Base-by-base conservation (phyloP, 306 rosid genomes). In the Calophaca sinica region DNA sequence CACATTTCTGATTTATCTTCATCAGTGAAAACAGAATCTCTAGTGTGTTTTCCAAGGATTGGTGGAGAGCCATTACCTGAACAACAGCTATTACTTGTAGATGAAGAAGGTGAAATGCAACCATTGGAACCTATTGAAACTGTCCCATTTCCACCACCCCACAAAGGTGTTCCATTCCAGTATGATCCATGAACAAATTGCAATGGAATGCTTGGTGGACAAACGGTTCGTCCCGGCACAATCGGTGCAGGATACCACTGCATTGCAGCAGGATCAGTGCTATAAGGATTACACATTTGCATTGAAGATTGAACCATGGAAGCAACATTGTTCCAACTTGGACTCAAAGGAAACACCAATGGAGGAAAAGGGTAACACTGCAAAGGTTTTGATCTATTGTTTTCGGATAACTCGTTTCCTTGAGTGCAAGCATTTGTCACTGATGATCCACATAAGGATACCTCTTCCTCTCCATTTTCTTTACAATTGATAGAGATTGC, bases 41-140 rank as follows among this genome's bases (percentile, higher is more conserved):
- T 78, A 0, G 73, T 75, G 77, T 88, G 93, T 78, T 90, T 88
- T 10, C 92, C 96, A 4, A 86, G 76, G 2, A 73, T 79, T 4
- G 86, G 82, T 4, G 87, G 82, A 2, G 86, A 75, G 5, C 76
- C 79, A 68, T 73, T 85, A 6, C 83, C 73, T 0, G 84, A 72
- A 78, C 79, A 82, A 79, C 73, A 74, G 53, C 82, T 79, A 10
- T 84, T 81, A 71, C 79, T 74, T 6, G 85, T 59, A 6, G 88
- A 60, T 32, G 96, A 73, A 5, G 89, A 70, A 1, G 84, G 83
- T 5, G 93, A 88, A 58, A 77, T 53, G 59, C 85, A 81, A 50
- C 67, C 77, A 46, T 81, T 83, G 42, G 88, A 83, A 72, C 77
- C 83, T 13, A 58, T 51, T 38, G 88, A 80, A 15, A 80, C 60